Evolutionary conservation across 2,329 filamentous ascomycete genomes (phyloP).

Genomic region (Microdochium nivale): DNA sequence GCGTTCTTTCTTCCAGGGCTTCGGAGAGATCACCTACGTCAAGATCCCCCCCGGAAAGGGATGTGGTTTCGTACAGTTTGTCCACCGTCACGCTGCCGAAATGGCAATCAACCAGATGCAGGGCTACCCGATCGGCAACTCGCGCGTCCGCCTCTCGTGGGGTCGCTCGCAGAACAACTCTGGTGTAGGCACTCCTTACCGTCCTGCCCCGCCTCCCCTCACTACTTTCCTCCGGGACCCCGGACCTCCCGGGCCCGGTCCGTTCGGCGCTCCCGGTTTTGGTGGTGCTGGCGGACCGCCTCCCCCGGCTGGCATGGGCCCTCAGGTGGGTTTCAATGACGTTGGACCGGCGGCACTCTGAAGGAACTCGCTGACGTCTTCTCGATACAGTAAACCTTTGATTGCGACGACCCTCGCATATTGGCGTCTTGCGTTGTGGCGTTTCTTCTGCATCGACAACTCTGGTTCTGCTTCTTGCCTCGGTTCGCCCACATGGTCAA

Average conservation of each 20-base stretch:
- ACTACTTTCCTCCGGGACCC: constrained; percentile 22
- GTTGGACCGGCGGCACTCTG: not conserved
- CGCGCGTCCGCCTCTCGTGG: constrained; percentile 94
- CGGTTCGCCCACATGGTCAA: constrained; percentile 3
- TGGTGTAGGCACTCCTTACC: constrained; percentile 92
- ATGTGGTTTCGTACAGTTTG: constrained; percentile 97
- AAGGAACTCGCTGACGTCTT: not conserved
- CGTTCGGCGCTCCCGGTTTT: constrained; percentile 18
- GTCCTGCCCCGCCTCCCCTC: constrained; percentile 63
- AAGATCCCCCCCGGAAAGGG: constrained; percentile 99
- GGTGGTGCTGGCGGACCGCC: constrained; percentile 17
- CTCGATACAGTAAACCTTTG: constrained; percentile 8
- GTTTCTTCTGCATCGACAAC: constrained; percentile 20
- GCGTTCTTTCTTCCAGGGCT: constrained; percentile 99
- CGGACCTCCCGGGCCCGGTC: constrained; percentile 13
- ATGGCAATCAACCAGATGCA: constrained; percentile 99
- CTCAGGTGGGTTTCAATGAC: constrained; percentile 15
- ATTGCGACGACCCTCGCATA: constrained; percentile 17
- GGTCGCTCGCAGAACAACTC: constrained; percentile 99
- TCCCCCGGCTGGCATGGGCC: constrained; percentile 19
- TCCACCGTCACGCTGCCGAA: constrained; percentile 95
- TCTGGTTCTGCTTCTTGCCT: constrained; percentile 12
- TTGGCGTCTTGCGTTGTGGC: constrained; percentile 24
- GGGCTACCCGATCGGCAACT: constrained; percentile 98
- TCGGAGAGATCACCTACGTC: constrained; percentile 98